These are phyloP conservation scores for Akanthomyces dipterigenus DNA, from an alignment of 2,329 filamentous ascomycete species.

Conservation along the genomic window DNA sequence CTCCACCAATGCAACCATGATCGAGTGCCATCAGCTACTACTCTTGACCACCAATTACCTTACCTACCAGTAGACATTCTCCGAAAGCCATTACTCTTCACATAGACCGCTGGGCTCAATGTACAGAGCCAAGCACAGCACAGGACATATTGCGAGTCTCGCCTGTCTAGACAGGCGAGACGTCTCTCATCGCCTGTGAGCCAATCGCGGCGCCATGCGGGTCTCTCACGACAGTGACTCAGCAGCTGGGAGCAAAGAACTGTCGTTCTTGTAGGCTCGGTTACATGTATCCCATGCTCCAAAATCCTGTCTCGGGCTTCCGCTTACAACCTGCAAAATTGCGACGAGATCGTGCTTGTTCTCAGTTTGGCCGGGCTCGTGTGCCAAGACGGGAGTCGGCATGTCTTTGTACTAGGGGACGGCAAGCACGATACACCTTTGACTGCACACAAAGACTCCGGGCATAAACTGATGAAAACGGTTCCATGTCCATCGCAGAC, in stretches of 20 bases:
- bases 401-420: background rate
- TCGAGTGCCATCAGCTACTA: too few relatives aligned
- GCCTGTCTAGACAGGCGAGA: background rate
- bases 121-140: background rate
- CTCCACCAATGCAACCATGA: too few relatives aligned
- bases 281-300: background rate
- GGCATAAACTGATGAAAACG: background rate
- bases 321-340: too few relatives aligned
- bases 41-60: too few relatives aligned
- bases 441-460: background rate
- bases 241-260: background rate
- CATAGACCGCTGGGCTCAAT: background rate
- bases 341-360: background rate
- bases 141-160: background rate
- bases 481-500: background rate
- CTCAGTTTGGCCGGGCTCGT: background rate
- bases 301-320: background rate
- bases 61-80: too few relatives aligned
- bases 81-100: background rate
- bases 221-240: background rate
- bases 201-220: constrained; percentile 4
- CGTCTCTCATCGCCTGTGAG: background rate
- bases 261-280: background rate
- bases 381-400: background rate
- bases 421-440: background rate